phyloP scores from a whole-genome alignment of 176 grass and related monocot genomes.

The Oryza rufipogon region DNA sequence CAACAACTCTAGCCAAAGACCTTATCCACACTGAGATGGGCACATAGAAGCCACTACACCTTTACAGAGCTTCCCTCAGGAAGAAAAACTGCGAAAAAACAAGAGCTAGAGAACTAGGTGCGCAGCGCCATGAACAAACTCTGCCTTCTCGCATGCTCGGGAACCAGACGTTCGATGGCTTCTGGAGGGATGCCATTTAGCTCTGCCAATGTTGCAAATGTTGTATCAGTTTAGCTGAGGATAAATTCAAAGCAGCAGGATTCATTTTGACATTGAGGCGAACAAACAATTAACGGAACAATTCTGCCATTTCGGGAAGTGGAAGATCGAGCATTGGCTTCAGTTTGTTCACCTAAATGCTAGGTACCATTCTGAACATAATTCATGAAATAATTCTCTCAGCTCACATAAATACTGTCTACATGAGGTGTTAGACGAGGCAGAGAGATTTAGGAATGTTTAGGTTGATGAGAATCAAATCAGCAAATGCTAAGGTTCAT shows the following conservation, averaged over 20 bases:
- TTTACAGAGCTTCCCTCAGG: constrained; percentile 59
- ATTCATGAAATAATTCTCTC: background rate
- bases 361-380: background rate
- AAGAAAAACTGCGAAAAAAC: background rate
- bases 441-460: background rate
- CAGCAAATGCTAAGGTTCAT: background rate
- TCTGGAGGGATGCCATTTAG: constrained; percentile 60
- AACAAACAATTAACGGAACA: background rate
- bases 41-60: constrained; percentile 36
- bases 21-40: constrained; percentile 45
- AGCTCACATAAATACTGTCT: background rate
- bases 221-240: constrained; percentile 23
- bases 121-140: constrained; percentile 89
- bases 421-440: background rate
- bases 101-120: constrained; percentile 44
- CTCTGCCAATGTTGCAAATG: constrained; percentile 56
- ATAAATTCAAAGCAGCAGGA: background rate
- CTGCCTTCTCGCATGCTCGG: constrained; percentile 83
- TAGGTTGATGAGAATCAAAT: background rate
- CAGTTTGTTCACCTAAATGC: constrained; percentile 6
- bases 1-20: constrained; percentile 24
- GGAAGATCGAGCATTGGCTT: background rate
- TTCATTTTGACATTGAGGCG: background rate
- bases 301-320: background rate
- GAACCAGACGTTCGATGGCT: constrained; percentile 63